Evolutionary conservation across 1,284 basidiomycete genomes (phyloP).

Genomic region (Cryptococcus wingfieldii): DNA sequence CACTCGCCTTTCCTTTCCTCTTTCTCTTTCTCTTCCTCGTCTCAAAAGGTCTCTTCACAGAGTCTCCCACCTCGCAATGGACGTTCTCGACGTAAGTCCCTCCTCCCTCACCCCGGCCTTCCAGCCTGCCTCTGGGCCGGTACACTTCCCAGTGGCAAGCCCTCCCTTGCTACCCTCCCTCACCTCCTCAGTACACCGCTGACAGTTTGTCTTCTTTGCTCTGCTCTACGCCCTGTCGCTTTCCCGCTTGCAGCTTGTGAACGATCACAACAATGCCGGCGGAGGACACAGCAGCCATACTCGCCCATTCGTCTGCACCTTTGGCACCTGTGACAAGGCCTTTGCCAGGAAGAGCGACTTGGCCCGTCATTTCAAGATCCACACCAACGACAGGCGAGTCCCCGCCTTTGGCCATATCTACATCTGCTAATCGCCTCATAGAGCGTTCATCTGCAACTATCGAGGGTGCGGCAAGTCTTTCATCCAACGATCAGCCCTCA

Average conservation of each 20-base stretch:
- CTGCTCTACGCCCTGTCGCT: constrained; percentile 2
- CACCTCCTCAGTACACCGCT: background rate
- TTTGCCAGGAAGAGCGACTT: constrained; percentile 53
- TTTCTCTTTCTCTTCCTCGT: background rate
- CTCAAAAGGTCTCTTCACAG: background rate
- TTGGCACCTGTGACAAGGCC: constrained; percentile 48
- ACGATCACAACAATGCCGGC: constrained; percentile 42
- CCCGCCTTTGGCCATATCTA: background rate
- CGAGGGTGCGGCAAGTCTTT: constrained; percentile 46
- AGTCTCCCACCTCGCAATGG: constrained; percentile 16
- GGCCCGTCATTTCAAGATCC: constrained; percentile 51
- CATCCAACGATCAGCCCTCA: constrained; percentile 49
- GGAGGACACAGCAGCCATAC: constrained; percentile 31
- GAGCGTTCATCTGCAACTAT: constrained; percentile 46
- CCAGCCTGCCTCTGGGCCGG: background rate
- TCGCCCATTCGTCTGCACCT: constrained; percentile 47
- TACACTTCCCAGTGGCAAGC: background rate
- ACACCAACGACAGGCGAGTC: constrained; percentile 48
- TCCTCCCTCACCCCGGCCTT: background rate
- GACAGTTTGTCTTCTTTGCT: background rate
- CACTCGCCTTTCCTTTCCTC: background rate
- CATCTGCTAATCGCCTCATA: constrained; percentile 8
- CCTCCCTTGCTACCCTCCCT: background rate
- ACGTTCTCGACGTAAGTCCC: constrained; percentile 34
- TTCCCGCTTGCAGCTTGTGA: constrained; percentile 35